These are phyloP conservation scores for Naganishia friedmannii DNA, from an alignment of 768 basidiomycete species.

Conservation along the genomic window DNA sequence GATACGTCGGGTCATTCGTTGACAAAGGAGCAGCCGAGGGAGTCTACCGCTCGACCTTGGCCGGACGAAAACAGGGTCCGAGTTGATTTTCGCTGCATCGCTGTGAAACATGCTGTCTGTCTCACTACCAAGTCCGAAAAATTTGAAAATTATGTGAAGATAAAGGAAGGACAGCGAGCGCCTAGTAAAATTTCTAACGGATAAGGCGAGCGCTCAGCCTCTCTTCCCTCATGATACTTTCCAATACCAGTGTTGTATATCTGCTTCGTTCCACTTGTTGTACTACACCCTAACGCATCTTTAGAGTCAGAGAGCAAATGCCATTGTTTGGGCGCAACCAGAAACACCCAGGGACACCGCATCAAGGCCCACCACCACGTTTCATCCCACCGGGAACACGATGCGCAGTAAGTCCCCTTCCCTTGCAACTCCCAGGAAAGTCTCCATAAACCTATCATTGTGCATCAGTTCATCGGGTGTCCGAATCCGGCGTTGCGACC, in stretches of 20 bases:
- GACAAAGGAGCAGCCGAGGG: no score
- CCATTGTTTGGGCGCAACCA: conserved; percentile 17
- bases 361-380: neutral
- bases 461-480: conserved; percentile 18
- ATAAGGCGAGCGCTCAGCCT: neutral
- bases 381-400: conserved; percentile 17
- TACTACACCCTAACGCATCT: neutral
- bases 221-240: neutral
- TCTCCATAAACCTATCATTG: neutral
- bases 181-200: neutral
- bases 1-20: no score
- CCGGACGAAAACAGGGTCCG: no score
- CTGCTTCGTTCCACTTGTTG: neutral
- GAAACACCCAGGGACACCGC: neutral
- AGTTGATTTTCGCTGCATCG: no score
- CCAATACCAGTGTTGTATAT: neutral
- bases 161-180: no score
- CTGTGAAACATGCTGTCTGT: no score
- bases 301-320: neutral
- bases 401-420: conserved; percentile 1
- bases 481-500: conserved; percentile 16
- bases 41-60: no score
- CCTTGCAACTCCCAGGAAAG: neutral
- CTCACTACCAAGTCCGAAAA: no score
- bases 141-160: no score